These are phyloP conservation scores for Reutealis trisperma DNA, from an alignment of 345 rosid genomes.

Conservation along the genomic window DNA sequence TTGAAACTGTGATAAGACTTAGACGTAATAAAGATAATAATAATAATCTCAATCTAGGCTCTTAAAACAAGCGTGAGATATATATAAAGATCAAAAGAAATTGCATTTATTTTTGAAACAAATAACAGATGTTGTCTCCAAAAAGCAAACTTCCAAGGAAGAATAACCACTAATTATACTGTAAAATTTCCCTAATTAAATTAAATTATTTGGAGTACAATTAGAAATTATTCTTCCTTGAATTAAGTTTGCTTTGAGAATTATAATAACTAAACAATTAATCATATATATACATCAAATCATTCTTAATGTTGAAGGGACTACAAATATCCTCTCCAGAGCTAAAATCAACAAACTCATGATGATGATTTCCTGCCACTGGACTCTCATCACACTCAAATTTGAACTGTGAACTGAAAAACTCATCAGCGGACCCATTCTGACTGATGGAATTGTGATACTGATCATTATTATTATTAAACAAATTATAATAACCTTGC, in stretches of 20 bases:
- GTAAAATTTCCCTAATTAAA: neutral
- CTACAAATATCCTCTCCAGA: conserved; percentile 39
- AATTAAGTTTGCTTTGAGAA: neutral
- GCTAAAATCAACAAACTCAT: conserved; percentile 32
- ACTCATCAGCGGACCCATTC: conserved; percentile 37
- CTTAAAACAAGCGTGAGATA: too few relatives aligned
- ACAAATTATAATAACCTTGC: conserved; percentile 4
- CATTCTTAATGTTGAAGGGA: conserved; percentile 41
- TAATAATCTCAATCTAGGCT: too few relatives aligned
- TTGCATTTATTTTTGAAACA: conserved; percentile 4
- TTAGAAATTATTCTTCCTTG: conserved; percentile 33
- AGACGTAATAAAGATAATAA: too few relatives aligned
- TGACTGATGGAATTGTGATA: conserved; percentile 25
- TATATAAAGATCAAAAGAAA: neutral
- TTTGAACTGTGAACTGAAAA: conserved; percentile 47
- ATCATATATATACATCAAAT: conserved; percentile 37
- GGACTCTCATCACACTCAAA: conserved; percentile 40
- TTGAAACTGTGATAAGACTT: too few relatives aligned
- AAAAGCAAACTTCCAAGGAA: conserved; percentile 9
- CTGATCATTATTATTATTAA: conserved; percentile 18
- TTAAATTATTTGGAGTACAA: conserved; percentile 5
- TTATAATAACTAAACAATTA: too few relatives aligned
- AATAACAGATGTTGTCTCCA: neutral
- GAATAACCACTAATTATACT: conserved; percentile 30
- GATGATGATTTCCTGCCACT: conserved; percentile 35